Conservation (phyloP, 345 rosid genomes). For the Hibiscus syriacus region DNA sequence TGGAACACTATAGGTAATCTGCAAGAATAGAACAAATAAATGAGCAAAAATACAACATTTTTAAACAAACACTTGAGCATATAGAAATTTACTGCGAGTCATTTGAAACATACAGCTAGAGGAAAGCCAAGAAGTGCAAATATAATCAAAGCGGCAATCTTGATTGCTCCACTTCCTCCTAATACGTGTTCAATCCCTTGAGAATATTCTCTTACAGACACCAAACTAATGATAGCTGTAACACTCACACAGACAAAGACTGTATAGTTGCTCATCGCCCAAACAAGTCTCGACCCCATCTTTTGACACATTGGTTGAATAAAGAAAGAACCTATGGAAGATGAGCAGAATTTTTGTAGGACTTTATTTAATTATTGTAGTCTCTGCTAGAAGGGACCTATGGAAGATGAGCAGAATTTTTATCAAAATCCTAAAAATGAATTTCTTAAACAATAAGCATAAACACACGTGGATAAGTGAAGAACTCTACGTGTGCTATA, state of each 20-base stretch:
- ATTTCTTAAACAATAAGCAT: too few species aligned
- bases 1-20: too few species aligned
- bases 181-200: constrained; percentile 48
- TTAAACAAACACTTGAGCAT: not conserved
- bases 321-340: constrained; percentile 76
- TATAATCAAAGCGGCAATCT: constrained; percentile 63
- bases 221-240: constrained; percentile 67
- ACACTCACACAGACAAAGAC: constrained; percentile 84
- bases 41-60: not conserved
- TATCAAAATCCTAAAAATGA: too few species aligned
- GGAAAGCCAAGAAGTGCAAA: constrained; percentile 94
- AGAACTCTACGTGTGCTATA: too few species aligned
- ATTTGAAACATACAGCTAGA: constrained; percentile 67
- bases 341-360: constrained; percentile 49
- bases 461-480: too few species aligned
- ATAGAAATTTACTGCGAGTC: constrained; percentile 2
- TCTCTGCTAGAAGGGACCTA: too few species aligned
- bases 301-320: constrained; percentile 85
- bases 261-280: constrained; percentile 84
- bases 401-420: too few species aligned
- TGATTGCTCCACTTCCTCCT: constrained; percentile 51
- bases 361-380: too few species aligned
- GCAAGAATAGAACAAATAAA: constrained; percentile 19
- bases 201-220: constrained; percentile 46
- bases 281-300: too few species aligned